phyloP scores from a whole-genome alignment of 2,329 filamentous ascomycete species.

The Lasiodiplodia sp. region DNA sequence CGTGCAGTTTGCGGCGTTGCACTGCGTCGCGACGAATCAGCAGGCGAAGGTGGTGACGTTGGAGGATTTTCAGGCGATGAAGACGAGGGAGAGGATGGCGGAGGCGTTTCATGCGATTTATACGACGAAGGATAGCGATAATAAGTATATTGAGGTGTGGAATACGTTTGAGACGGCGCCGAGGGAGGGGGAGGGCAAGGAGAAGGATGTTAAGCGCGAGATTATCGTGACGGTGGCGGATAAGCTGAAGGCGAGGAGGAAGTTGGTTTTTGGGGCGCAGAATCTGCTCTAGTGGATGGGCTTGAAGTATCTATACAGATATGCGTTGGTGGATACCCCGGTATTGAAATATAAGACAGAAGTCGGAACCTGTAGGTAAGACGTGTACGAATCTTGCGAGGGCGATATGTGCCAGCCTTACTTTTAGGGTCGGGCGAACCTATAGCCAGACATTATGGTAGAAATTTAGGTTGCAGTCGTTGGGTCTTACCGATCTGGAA shows the following conservation, averaged over 20 bases:
- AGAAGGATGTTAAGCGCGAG: background rate
- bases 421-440: too few relatives aligned
- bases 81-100: background rate
- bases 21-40: too few relatives aligned
- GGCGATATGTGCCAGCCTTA: too few relatives aligned
- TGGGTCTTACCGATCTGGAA: too few relatives aligned
- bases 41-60: background rate
- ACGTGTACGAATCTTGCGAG: too few relatives aligned
- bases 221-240: background rate
- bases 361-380: too few relatives aligned
- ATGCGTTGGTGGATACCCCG: background rate
- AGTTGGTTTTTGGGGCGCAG: background rate
- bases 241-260: background rate
- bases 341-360: background rate
- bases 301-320: background rate
- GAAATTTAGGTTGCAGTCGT: too few relatives aligned
- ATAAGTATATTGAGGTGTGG: constrained; percentile 13
- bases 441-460: too few relatives aligned
- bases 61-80: background rate
- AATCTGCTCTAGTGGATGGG: background rate
- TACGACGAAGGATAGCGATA: background rate
- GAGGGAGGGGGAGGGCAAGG: background rate
- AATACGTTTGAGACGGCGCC: background rate
- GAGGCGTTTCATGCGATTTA: background rate
- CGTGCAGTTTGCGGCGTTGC: background rate